Conservation (phyloP, 805 yeast species). For the Saccharomycopsis vini region DNA sequence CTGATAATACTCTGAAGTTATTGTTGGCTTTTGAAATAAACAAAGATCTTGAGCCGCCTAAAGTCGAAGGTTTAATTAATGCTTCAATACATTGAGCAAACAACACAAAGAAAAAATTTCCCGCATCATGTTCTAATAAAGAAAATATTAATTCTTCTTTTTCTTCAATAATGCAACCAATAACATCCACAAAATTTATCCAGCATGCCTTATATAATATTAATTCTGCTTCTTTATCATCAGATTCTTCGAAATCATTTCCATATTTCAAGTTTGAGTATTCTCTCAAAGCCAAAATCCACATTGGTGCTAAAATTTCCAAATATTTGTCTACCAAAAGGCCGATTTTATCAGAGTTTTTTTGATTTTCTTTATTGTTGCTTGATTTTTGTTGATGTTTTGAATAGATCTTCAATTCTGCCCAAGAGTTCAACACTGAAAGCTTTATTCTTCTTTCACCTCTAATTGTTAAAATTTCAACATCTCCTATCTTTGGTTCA, state of each 20-base stretch:
- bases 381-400: conserved; percentile 21
- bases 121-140: conserved; percentile 47
- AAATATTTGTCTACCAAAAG: conserved; percentile 48
- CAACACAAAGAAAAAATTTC: conserved; percentile 65
- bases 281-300: conserved; percentile 72
- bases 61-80: conserved; percentile 38
- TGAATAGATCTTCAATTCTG: conserved; percentile 38
- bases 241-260: conserved; percentile 23
- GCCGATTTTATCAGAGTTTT: conserved; percentile 37
- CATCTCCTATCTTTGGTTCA: conserved; percentile 45
- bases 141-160: conserved; percentile 37
- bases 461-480: conserved; percentile 35
- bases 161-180: conserved; percentile 53
- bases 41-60: not conserved
- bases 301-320: conserved; percentile 56
- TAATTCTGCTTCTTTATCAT: conserved; percentile 27
- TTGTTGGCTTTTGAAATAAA: conserved; percentile 21
- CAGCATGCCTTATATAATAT: conserved; percentile 49
- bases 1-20: conserved; percentile 33
- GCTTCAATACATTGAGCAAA: conserved; percentile 80
- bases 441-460: conserved; percentile 48
- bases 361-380: conserved; percentile 8
- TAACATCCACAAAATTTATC: conserved; percentile 69
- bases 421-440: conserved; percentile 67
- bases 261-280: conserved; percentile 57